These are phyloP conservation scores for Coccomyxa subellipsoidea DNA, from an alignment of 163 green algal species.

Conservation along the genomic window DNA sequence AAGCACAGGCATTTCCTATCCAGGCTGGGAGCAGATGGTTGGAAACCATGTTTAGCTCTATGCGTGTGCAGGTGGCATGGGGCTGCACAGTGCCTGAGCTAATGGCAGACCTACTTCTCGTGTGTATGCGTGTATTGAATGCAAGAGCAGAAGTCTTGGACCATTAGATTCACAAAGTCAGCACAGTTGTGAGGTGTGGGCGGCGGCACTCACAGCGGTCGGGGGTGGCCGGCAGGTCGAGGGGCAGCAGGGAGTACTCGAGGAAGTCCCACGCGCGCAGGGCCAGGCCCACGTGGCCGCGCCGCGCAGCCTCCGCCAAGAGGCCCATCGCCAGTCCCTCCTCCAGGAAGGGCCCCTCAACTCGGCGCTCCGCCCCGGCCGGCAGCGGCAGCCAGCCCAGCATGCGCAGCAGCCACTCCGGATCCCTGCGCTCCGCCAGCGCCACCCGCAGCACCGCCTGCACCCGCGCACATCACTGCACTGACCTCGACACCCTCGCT, in stretches of 20 bases:
- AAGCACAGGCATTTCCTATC: no score
- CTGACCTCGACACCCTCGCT: no score
- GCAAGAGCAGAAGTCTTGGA: no score
- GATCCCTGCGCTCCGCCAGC: background rate
- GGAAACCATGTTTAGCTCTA: no score
- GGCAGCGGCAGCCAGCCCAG: background rate
- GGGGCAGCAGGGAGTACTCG: background rate
- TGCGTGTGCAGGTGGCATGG: no score
- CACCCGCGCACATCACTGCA: no score
- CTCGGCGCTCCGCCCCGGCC: background rate
- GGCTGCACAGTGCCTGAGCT: no score
- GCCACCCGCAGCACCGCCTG: background rate
- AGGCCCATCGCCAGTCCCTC: background rate
- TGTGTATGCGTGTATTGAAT: no score
- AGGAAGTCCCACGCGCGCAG: background rate
- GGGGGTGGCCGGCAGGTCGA: background rate
- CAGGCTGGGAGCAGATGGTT: no score
- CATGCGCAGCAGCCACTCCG: background rate
- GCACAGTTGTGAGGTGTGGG: no score
- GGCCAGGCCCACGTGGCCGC: background rate
- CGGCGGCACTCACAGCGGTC: background rate
- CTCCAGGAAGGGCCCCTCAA: conserved; percentile 1
- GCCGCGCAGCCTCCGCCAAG: background rate
- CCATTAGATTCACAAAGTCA: no score
- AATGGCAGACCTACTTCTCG: no score